Percentiles rank a stretch among this genome's conserved stretches.
Evolutionary conservation across 1,284 basidiomycete genomes (phyloP).

Genomic region (Mycosarcoma mackinlayi): DNA sequence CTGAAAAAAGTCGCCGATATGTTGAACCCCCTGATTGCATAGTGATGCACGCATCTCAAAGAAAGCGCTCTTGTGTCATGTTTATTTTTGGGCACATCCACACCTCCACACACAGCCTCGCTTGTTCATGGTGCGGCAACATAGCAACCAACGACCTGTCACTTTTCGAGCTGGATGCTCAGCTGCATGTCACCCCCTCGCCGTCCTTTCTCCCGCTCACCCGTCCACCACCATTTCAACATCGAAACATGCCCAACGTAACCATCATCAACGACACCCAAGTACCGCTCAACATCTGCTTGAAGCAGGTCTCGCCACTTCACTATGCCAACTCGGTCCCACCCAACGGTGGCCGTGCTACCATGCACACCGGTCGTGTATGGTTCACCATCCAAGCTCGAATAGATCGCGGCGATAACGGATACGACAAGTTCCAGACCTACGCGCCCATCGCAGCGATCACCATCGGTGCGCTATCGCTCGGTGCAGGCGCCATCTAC

Average conservation of each 20-base stretch:
- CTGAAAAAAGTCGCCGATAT: slow-evolving; percentile 2
- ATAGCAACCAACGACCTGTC: too few species aligned
- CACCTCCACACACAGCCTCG: background rate
- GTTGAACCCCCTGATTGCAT: too few species aligned
- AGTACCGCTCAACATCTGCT: slow-evolving; percentile 57
- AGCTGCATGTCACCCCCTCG: background rate
- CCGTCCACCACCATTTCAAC: background rate
- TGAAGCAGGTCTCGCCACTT: slow-evolving; percentile 59
- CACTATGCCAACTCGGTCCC: slow-evolving; percentile 56
- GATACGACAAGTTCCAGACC: slow-evolving; percentile 55
- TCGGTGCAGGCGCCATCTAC: slow-evolving; percentile 60
- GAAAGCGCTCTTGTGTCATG: background rate
- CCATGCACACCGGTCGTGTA: slow-evolving; percentile 48
- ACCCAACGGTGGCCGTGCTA: slow-evolving; percentile 43
- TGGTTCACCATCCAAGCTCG: slow-evolving; percentile 63
- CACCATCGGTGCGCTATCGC: slow-evolving; percentile 43
- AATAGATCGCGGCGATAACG: slow-evolving; percentile 52
- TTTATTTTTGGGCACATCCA: background rate
- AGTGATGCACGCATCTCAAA: too few species aligned
- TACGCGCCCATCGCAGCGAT: slow-evolving; percentile 57
- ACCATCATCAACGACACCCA: slow-evolving; percentile 59
- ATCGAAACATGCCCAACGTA: slow-evolving; percentile 47
- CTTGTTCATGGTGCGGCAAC: background rate
- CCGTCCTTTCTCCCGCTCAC: background rate
- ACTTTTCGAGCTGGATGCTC: too few species aligned